These are phyloP conservation scores for Papiliotrema fonsecae DNA, from an alignment of 1,284 basidiomycete genomes.

Conservation along the genomic window DNA sequence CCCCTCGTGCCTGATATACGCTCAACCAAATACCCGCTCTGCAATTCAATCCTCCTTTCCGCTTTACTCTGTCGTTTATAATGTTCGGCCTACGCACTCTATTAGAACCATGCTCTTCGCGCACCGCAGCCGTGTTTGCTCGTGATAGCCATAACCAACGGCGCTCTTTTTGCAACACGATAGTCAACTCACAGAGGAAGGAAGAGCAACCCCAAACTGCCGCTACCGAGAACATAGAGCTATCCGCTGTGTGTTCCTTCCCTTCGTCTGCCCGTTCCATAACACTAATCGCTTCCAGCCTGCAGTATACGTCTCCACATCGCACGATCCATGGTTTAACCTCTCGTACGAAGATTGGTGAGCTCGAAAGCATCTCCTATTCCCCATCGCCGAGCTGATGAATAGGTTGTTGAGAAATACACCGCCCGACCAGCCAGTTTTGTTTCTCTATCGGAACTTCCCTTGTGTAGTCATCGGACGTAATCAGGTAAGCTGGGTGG, in stretches of 20 bases:
- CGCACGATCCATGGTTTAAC: slow-evolving; percentile 87
- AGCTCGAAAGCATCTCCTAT: slow-evolving; percentile 27
- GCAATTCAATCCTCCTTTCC: too few relatives aligned
- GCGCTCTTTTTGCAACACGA: too few relatives aligned
- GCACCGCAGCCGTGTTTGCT: too few relatives aligned
- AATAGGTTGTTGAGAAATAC: slow-evolving; percentile 78
- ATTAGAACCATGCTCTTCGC: too few relatives aligned
- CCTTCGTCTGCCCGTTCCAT: not conserved
- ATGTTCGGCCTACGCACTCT: too few relatives aligned
- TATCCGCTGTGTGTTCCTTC: slow-evolving; percentile 12
- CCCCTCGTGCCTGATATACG: too few relatives aligned
- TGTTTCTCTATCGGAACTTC: slow-evolving; percentile 82
- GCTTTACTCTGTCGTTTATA: too few relatives aligned
- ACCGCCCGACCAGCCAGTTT: slow-evolving; percentile 60
- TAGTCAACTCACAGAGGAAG: too few relatives aligned
- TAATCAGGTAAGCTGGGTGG: slow-evolving; percentile 66
- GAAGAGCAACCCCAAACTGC: not conserved
- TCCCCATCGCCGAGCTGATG: slow-evolving; percentile 8
- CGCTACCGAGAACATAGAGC: slow-evolving; percentile 26
- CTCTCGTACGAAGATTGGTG: slow-evolving; percentile 90
- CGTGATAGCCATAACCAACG: too few relatives aligned
- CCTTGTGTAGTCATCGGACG: slow-evolving; percentile 93
- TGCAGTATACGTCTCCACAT: slow-evolving; percentile 70
- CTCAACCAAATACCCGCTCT: too few relatives aligned
- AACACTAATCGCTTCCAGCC: slow-evolving; percentile 22